phyloP scores from a whole-genome alignment of 2,329 filamentous ascomycete genomes.

The Paraphoma sp. region DNA sequence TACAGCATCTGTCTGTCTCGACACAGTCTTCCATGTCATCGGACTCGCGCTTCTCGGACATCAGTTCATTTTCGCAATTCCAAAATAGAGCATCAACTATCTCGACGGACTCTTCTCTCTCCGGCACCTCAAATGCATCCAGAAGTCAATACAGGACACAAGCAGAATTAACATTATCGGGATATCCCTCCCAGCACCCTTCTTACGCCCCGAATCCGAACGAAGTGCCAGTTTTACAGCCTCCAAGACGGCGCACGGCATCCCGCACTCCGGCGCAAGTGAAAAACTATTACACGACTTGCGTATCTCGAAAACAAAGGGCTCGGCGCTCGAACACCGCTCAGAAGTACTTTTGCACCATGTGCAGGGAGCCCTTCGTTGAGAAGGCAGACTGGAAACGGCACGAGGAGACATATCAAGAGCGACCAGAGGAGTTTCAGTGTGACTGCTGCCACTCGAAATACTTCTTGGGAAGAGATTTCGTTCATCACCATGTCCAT shows the following conservation, averaged over 20 bases:
- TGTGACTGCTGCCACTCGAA: conserved; percentile 69
- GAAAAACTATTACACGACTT: conserved; percentile 37
- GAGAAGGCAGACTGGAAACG: conserved; percentile 73
- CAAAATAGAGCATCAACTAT: conserved; percentile 25
- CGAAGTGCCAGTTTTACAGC: conserved; percentile 4
- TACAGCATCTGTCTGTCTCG: conserved; percentile 24
- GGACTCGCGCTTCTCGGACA: conserved; percentile 20
- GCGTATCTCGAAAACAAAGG: conserved; percentile 32
- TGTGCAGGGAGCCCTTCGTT: conserved; percentile 66
- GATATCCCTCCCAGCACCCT: conserved; percentile 2
- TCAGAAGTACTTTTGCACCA: conserved; percentile 48
- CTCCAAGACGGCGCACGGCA: conserved; percentile 7
- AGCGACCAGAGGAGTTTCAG: conserved; percentile 68
- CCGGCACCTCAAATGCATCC: conserved; percentile 20
- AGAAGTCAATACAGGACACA: conserved; percentile 18
- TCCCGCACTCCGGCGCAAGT: conserved; percentile 15
- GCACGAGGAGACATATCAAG: conserved; percentile 72
- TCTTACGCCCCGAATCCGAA: conserved; percentile 3
- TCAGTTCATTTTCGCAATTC: conserved; percentile 25
- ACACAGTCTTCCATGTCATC: conserved; percentile 26
- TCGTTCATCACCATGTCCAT: conserved; percentile 69
- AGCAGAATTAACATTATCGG: conserved; percentile 11
- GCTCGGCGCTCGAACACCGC: conserved; percentile 24
- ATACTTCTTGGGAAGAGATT: conserved; percentile 71
- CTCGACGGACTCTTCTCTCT: conserved; percentile 31